Percentiles rank a stretch among this genome's conserved stretches.
These are phyloP conservation scores for Lavandula angustifolia DNA, from an alignment of 257 asterid species.

Conservation along the genomic window DNA sequence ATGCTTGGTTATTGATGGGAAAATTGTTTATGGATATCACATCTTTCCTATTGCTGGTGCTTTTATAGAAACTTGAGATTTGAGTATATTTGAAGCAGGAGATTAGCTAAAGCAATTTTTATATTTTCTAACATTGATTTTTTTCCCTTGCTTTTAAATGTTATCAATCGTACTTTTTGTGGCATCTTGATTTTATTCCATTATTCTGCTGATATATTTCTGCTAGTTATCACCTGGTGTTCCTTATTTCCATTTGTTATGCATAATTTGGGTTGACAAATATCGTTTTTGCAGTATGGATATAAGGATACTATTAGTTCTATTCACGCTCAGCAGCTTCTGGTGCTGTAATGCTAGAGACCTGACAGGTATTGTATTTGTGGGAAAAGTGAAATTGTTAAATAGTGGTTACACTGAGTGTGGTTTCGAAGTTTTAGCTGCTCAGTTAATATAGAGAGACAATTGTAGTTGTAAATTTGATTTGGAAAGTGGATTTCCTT, in stretches of 20 bases:
- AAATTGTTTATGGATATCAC: constrained; percentile 4
- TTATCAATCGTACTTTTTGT: constrained; percentile 4
- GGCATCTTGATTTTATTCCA: neutral
- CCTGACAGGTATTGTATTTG: constrained; percentile 34
- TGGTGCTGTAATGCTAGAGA: constrained; percentile 71
- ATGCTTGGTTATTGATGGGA: neutral
- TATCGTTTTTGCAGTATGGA: constrained; percentile 68
- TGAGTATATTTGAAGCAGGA: neutral
- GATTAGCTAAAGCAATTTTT: neutral
- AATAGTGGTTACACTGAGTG: constrained; percentile 37
- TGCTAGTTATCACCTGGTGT: constrained; percentile 8
- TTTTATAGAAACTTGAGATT: neutral
- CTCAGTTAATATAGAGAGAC: neutral
- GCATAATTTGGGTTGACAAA: constrained; percentile 25
- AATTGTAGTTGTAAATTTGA: constrained; percentile 1
- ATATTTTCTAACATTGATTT: neutral
- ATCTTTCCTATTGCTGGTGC: constrained; percentile 13
- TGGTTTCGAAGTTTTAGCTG: constrained; percentile 10
- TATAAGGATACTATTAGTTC: constrained; percentile 49
- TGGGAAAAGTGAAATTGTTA: constrained; percentile 32
- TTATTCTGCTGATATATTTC: constrained; percentile 6
- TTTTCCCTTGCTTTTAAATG: neutral
- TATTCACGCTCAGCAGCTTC: constrained; percentile 47
- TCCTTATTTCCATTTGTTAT: constrained; percentile 10
- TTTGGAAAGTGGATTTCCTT: constrained; percentile 15